These are phyloP conservation scores for Cicer arietinum DNA, from an alignment of 306 rosid species.

Conservation along the genomic window DNA sequence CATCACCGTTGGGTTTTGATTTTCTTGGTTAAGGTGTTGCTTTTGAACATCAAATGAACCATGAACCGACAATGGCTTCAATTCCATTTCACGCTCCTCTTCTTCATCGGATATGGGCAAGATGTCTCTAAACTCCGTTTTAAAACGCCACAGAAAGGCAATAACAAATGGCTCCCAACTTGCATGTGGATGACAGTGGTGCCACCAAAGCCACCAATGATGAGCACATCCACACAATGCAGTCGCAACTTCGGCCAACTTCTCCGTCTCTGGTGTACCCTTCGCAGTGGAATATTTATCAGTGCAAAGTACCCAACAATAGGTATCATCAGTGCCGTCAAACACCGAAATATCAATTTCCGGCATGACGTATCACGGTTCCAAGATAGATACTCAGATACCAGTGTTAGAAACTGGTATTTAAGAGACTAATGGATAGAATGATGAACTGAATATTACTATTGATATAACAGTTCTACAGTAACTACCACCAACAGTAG, in stretches of 20 bases:
- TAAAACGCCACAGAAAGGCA: background rate
- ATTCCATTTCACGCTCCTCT: background rate
- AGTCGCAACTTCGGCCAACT: background rate
- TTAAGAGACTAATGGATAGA: background rate
- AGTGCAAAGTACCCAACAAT: constrained; percentile 9
- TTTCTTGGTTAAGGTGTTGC: too few relatives aligned
- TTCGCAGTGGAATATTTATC: background rate
- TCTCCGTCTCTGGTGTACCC: background rate
- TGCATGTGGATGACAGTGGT: background rate
- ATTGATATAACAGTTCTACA: too few relatives aligned
- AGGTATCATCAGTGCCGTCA: background rate
- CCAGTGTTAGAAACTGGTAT: background rate
- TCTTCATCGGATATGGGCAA: background rate
- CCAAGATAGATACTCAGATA: background rate
- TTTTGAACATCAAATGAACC: too few relatives aligned
- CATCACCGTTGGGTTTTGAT: too few relatives aligned
- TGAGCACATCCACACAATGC: background rate
- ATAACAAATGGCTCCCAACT: background rate
- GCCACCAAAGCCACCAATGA: constrained; percentile 1
- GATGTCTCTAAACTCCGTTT: background rate
- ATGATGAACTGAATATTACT: too few relatives aligned
- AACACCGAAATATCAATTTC: background rate
- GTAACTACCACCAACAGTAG: too few relatives aligned
- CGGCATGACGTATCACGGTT: background rate
- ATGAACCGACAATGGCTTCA: too few relatives aligned